Conservation (phyloP, 345 rosid species). For the Rubroshorea leprosula region DNA sequence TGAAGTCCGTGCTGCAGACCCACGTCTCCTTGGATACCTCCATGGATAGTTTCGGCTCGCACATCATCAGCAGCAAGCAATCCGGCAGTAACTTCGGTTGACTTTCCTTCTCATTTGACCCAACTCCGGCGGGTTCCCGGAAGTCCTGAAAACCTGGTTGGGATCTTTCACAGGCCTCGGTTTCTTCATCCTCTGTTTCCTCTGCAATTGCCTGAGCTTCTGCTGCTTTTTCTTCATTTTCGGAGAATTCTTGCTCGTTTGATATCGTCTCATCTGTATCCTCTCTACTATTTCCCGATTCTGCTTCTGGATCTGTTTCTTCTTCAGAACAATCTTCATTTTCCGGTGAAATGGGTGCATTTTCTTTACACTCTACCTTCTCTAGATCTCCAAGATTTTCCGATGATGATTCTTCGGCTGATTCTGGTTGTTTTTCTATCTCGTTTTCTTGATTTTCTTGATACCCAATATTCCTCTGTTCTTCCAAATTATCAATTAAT, state of each 20-base stretch:
- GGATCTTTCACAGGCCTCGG: constrained; percentile 27
- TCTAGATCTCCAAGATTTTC: constrained; percentile 2
- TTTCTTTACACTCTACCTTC: not conserved
- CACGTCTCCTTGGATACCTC: constrained; percentile 97
- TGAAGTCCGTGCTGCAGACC: constrained; percentile 89
- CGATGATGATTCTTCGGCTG: not conserved
- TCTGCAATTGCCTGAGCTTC: not conserved
- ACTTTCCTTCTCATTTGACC: constrained; percentile 34
- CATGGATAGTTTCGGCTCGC: constrained; percentile 95
- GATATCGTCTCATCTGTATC: not conserved
- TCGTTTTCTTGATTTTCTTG: not conserved
- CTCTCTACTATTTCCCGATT: constrained; percentile 4
- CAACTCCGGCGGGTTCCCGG: constrained; percentile 29
- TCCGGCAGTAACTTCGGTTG: constrained; percentile 50
- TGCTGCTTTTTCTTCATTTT: constrained; percentile 15
- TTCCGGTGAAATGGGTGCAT: not conserved
- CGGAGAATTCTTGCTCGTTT: constrained; percentile 4
- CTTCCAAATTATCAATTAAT: constrained; percentile 5
- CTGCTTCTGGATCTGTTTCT: constrained; percentile 1
- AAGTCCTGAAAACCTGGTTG: constrained; percentile 20
- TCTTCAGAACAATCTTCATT: constrained; percentile 8
- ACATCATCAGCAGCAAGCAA: constrained; percentile 85
- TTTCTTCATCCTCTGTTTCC: constrained; percentile 13
- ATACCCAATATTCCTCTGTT: not conserved
- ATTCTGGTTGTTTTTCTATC: not conserved